Conservation (phyloP, 2,329 filamentous ascomycete genomes). For the Apiospora sp. region DNA sequence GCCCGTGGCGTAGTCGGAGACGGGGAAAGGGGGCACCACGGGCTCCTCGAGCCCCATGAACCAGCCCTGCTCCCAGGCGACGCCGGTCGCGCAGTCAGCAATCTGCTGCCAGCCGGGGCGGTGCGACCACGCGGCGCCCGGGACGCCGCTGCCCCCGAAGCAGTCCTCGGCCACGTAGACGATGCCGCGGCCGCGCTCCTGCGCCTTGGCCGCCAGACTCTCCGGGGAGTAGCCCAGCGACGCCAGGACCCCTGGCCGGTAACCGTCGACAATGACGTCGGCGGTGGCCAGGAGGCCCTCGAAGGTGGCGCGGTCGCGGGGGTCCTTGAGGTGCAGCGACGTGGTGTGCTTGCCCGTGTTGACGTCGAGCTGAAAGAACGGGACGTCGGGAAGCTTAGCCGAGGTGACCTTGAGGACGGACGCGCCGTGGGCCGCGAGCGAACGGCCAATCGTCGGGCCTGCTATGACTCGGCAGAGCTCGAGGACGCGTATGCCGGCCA, state of each 20-base stretch:
- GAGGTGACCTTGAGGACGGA: slow-evolving; percentile 77
- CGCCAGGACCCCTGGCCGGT: slow-evolving; percentile 70
- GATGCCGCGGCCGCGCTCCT: slow-evolving; percentile 65
- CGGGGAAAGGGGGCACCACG: slow-evolving; percentile 70
- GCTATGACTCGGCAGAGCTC: slow-evolving; percentile 81
- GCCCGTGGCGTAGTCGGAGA: slow-evolving; percentile 57
- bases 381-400: slow-evolving; percentile 72
- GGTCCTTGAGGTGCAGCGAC: slow-evolving; percentile 67
- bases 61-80: slow-evolving; percentile 46
- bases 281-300: slow-evolving; percentile 66
- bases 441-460: slow-evolving; percentile 74
- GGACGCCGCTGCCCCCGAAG: slow-evolving; percentile 65
- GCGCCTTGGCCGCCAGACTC: slow-evolving; percentile 60
- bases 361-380: slow-evolving; percentile 76
- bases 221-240: slow-evolving; percentile 69
- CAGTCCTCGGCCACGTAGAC: slow-evolving; percentile 77
- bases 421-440: slow-evolving; percentile 78
- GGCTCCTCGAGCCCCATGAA: slow-evolving; percentile 60
- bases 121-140: slow-evolving; percentile 62
- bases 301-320: slow-evolving; percentile 61
- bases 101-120: slow-evolving; percentile 70
- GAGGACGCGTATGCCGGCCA: slow-evolving; percentile 73
- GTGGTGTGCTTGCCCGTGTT: slow-evolving; percentile 75
- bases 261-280: slow-evolving; percentile 74
- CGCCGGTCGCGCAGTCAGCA: slow-evolving; percentile 47